Evolutionary conservation across 768 basidiomycete genomes (phyloP), one percentile per base, ranked within the genome.

Genomic region (Mycena rebaudengoi): DNA sequence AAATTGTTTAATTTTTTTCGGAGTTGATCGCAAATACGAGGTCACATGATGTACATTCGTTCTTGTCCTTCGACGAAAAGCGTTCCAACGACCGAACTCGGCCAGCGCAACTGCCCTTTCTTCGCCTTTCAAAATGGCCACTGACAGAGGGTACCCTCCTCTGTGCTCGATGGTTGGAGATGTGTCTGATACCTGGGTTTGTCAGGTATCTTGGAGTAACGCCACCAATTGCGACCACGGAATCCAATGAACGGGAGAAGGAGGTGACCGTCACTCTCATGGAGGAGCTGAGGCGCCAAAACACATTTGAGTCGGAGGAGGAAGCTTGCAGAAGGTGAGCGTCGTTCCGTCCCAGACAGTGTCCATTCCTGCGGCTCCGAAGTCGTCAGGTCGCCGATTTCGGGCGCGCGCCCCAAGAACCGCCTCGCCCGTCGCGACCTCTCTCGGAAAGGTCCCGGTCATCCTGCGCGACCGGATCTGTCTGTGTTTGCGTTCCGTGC

Each of bases 261-360:
- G 91, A 92, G 75, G 91, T 95, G 21, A 95, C 93, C 0, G 72
- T 82, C 18, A 91, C 92, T 7, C 81, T 99, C 53, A 94, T 98
- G 91, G 90, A 94, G 60, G 97, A 99, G 76, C 85, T 99, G 30
- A 85, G 88, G 71, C 81, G 86, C 45, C 91, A 97, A 72, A 91
- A 92, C 60, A 91, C 91, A 3, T 97, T 98, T 76, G 97, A 98
- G 79, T 88, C 84, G 45, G 92, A 95, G 64, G 91, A 94, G 55
- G 96, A 98, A 76, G 84, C 93, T 26, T 86, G 91, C 76, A 90
- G 87, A 65, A 90, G 97, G 97, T 98, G 74, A 80, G 91, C 39
- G 53, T 56, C 58, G 57, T 56, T 16, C 25, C 32, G 12, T 52
- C 28, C 30, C 41, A 3, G 16, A 20, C 39, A 23, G 48, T 53